Percentiles rank a stretch among this genome's conserved stretches.
These are phyloP conservation scores for Leucogyrophana mollusca DNA, from an alignment of 768 basidiomycete species.

Conservation along the genomic window DNA sequence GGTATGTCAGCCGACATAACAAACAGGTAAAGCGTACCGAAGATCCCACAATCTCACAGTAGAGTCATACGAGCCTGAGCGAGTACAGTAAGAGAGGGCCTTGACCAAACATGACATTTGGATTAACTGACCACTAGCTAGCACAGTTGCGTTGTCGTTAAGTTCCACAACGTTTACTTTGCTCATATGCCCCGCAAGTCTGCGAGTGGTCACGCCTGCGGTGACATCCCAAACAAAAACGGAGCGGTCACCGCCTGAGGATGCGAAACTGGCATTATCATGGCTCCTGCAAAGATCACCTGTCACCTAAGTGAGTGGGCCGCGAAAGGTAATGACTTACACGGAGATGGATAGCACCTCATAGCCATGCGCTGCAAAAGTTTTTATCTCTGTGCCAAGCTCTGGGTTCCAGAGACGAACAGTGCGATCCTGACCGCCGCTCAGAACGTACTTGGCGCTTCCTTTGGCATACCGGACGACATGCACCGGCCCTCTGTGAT, in stretches of 20 bases:
- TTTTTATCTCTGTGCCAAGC: conserved; percentile 86
- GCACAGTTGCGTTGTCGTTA: conserved; percentile 81
- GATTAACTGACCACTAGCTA: conserved; percentile 73
- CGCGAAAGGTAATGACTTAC: conserved; percentile 44
- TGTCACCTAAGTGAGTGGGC: not conserved
- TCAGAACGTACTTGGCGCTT: conserved; percentile 83
- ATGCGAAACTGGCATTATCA: conserved; percentile 93
- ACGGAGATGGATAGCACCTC: conserved; percentile 90
- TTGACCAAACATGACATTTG: not conserved
- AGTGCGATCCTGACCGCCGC: conserved; percentile 89
- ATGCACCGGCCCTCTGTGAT: conserved; percentile 85
- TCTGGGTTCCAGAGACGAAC: conserved; percentile 90
- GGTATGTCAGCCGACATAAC: not conserved
- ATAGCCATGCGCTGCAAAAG: conserved; percentile 90
- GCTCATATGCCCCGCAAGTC: conserved; percentile 86
- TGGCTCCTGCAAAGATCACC: conserved; percentile 57
- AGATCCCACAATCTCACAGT: conserved; percentile 93
- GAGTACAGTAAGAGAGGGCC: not conserved
- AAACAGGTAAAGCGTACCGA: conserved; percentile 46
- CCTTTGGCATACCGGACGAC: conserved; percentile 92
- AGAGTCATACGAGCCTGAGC: conserved; percentile 87
- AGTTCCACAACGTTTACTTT: conserved; percentile 91
- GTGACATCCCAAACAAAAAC: conserved; percentile 97
- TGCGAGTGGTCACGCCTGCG: conserved; percentile 76
- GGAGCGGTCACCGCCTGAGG: conserved; percentile 89